A percentile compares a stretch with the other conserved stretches of the same genome.
Conservation (phyloP, 495 filamentous ascomycete genomes). For the Talaromyces trachyspermus region DNA sequence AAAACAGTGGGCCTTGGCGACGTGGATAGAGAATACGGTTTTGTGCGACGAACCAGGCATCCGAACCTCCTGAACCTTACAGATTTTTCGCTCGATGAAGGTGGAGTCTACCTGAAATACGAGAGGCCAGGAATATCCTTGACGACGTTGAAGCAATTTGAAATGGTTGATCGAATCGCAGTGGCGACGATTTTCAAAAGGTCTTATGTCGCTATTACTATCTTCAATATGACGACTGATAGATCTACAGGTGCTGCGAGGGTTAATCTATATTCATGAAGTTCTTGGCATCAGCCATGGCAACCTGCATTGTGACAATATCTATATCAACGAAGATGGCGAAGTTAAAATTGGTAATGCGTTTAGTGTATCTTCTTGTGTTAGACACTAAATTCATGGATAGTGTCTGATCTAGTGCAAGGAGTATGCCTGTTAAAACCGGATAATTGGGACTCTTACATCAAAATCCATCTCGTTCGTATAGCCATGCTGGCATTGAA, state of each 20-base stretch:
- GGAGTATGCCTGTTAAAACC: too few species aligned
- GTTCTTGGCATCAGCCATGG: background rate
- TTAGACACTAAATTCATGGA: too few species aligned
- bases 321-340: background rate
- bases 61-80: background rate
- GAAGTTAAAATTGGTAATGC: background rate
- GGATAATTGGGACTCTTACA: too few species aligned
- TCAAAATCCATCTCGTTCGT: too few species aligned
- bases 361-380: too few species aligned
- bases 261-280: background rate
- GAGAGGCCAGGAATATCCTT: conserved; percentile 1
- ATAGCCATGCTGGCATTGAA: too few species aligned
- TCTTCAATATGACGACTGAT: background rate
- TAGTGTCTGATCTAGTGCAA: too few species aligned
- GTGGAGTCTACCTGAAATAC: background rate
- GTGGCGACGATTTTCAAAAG: background rate
- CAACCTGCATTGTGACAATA: background rate
- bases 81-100: conserved; percentile 1
- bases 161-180: conserved; percentile 1
- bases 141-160: background rate
- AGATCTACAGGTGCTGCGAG: background rate
- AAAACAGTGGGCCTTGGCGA: background rate
- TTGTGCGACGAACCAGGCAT: background rate
- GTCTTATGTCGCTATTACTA: too few species aligned
- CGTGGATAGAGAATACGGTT: conserved; percentile 1